phyloP scores from a whole-genome alignment of 768 basidiomycete genomes.

The Naematelia aurantialba region DNA sequence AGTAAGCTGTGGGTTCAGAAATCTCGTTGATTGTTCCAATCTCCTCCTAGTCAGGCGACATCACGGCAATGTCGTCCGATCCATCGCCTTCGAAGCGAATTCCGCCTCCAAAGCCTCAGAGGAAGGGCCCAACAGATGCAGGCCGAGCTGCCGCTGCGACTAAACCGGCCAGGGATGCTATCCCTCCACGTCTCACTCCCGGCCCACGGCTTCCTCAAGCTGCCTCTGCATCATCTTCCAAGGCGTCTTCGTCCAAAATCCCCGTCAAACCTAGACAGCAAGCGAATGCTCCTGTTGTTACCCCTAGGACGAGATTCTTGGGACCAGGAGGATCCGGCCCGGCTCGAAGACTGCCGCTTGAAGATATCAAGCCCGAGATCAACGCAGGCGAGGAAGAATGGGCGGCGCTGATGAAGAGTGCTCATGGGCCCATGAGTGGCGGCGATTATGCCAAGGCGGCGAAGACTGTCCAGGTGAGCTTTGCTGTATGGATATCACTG shows the following conservation, averaged over 20 bases:
- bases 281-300: not conserved
- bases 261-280: not conserved
- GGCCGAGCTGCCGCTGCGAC: not conserved
- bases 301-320: not conserved
- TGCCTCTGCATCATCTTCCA: not conserved
- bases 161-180: no score
- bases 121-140: not conserved
- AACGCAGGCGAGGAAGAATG: slow-evolving; percentile 47
- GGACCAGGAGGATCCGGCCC: not conserved
- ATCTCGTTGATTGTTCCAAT: not conserved
- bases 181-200: no score
- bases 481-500: slow-evolving; percentile 1
- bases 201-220: not conserved
- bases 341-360: not conserved
- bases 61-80: not conserved
- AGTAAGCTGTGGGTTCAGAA: no score
- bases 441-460: slow-evolving; percentile 72
- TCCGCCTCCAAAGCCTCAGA: not conserved
- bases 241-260: not conserved
- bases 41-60: not conserved
- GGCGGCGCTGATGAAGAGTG: slow-evolving; percentile 44
- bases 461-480: slow-evolving; percentile 78
- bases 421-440: slow-evolving; percentile 56
- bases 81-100: not conserved
- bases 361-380: not conserved